A percentile compares a stretch with the other conserved stretches of the same genome.
These are phyloP conservation scores for Oryza meridionalis DNA, from an alignment of 176 grass and related monocot genomes.

Conservation along the genomic window DNA sequence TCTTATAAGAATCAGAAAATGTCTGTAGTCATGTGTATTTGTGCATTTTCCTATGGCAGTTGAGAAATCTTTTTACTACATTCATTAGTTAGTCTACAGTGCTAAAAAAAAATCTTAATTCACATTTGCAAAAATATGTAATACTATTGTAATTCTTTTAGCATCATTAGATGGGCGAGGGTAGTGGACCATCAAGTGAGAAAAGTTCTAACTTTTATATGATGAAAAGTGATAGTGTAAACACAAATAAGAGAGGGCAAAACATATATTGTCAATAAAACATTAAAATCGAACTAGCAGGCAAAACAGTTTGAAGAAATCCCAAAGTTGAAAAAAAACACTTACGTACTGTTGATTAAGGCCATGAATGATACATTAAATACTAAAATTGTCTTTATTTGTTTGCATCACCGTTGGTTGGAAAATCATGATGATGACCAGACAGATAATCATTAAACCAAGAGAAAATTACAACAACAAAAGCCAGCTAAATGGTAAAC, in stretches of 20 bases:
- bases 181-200: background rate
- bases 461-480: background rate
- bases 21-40: background rate
- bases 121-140: background rate
- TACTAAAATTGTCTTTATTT: background rate
- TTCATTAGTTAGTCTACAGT: constrained; percentile 7
- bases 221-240: background rate
- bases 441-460: background rate
- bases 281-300: too few species aligned
- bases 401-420: background rate
- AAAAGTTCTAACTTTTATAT: background rate
- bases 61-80: constrained; percentile 14
- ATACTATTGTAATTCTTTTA: background rate
- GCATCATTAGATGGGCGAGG: background rate
- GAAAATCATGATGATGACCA: background rate
- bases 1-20: background rate
- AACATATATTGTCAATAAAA: too few species aligned
- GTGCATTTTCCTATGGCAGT: background rate
- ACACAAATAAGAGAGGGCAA: too few species aligned
- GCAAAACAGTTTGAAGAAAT: too few species aligned
- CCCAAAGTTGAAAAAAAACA: too few species aligned
- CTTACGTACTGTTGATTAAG: too few species aligned
- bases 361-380: background rate
- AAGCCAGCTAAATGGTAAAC: background rate
- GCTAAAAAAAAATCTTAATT: background rate